phyloP scores from a whole-genome alignment of 352 stramenopile genomes.

The Phytopythium kandeliae region DNA sequence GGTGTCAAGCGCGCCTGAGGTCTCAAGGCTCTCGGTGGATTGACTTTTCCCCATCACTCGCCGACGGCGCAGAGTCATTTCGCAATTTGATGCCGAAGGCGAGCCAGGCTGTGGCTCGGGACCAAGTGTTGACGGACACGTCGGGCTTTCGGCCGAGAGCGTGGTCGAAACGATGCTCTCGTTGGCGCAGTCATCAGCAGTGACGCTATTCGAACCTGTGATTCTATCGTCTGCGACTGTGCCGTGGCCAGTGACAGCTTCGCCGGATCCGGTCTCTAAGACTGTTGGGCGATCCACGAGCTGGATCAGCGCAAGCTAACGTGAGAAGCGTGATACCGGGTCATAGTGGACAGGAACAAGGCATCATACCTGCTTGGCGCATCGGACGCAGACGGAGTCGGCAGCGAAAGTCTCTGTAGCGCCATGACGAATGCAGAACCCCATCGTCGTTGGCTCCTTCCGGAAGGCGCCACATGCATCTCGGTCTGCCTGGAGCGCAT shows the following conservation, averaged over 20 bases:
- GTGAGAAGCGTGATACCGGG: no score
- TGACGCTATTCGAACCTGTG: background rate
- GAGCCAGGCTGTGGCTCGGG: background rate
- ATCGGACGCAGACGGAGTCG: conserved; percentile 46
- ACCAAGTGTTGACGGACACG: background rate
- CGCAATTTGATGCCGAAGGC: background rate
- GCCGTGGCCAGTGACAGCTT: no score
- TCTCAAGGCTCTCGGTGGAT: background rate
- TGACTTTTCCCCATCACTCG: background rate
- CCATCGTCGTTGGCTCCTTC: conserved; percentile 31
- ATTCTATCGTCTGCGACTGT: background rate
- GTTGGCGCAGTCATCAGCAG: background rate
- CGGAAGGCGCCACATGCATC: conserved; percentile 18
- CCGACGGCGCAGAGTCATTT: background rate
- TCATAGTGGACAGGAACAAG: background rate
- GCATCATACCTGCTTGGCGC: conserved; percentile 32
- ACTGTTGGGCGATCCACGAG: no score
- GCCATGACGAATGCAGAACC: conserved; percentile 61
- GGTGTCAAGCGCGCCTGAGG: conserved; percentile 2
- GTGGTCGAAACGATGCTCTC: background rate
- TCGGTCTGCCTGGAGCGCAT: conserved; percentile 25
- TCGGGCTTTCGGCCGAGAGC: background rate
- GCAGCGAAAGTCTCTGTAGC: conserved; percentile 26
- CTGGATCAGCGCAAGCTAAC: background rate
- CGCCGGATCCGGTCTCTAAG: background rate